Evolutionary conservation across 2,329 filamentous ascomycete species (phyloP).

Genomic region (Sporothrix schenckii): DNA sequence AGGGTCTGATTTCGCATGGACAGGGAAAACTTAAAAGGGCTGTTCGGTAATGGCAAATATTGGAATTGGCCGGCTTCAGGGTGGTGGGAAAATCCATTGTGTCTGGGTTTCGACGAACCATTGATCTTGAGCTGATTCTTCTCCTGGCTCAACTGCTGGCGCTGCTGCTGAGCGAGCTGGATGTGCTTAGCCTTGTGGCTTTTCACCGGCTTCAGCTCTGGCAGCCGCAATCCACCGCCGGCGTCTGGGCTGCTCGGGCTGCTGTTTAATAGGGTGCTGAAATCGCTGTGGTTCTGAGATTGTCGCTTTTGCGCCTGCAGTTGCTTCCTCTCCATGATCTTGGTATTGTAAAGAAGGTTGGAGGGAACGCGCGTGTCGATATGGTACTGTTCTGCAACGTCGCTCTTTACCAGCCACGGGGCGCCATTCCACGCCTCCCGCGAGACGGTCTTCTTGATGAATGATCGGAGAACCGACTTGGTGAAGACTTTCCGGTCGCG

Average conservation of each 20-base stretch:
- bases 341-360: slow-evolving; percentile 79
- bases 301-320: slow-evolving; percentile 67
- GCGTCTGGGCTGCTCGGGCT: slow-evolving; percentile 43
- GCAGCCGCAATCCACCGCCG: slow-evolving; percentile 60
- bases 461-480: slow-evolving; percentile 88
- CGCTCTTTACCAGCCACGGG: slow-evolving; percentile 89
- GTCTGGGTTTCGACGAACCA: slow-evolving; percentile 40
- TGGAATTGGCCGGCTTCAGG: slow-evolving; percentile 46
- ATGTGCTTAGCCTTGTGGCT: slow-evolving; percentile 61
- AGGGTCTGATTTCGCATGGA: slow-evolving; percentile 42
- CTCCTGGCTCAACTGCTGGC: slow-evolving; percentile 44
- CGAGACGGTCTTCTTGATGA: slow-evolving; percentile 92
- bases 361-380: slow-evolving; percentile 86
- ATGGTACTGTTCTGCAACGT: slow-evolving; percentile 77
- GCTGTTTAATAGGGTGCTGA: slow-evolving; percentile 49
- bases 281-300: slow-evolving; percentile 48
- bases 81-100: slow-evolving; percentile 35
- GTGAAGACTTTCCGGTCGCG: slow-evolving; percentile 92
- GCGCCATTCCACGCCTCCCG: slow-evolving; percentile 94
- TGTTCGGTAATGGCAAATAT: slow-evolving; percentile 49
- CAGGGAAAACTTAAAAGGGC: slow-evolving; percentile 53
- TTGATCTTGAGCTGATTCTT: slow-evolving; percentile 47
- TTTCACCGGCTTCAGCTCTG: slow-evolving; percentile 76
- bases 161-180: slow-evolving; percentile 44
- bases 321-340: slow-evolving; percentile 75